Evolutionary conservation across 2,329 filamentous ascomycete species (phyloP).

Genomic region (Atkinsonella texensis): DNA sequence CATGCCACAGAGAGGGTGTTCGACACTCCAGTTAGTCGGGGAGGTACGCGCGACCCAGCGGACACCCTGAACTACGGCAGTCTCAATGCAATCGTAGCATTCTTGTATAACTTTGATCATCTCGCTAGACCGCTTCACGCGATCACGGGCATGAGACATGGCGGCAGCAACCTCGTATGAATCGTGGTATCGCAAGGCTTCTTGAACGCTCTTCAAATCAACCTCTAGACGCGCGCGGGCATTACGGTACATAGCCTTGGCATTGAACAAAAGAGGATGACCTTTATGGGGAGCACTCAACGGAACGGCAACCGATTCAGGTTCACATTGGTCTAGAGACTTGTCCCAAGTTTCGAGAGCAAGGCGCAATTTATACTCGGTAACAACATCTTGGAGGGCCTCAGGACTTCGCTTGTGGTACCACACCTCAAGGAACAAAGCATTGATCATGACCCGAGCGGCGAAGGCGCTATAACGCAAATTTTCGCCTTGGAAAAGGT

Average conservation of each 20-base stretch:
- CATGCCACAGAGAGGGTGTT: slow-evolving; percentile 91
- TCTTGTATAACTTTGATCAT: slow-evolving; percentile 99
- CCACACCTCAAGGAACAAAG: slow-evolving; percentile 96
- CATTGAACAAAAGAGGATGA: slow-evolving; percentile 94
- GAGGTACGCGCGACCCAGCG: slow-evolving; percentile 97
- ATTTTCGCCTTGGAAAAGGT: slow-evolving; percentile 85
- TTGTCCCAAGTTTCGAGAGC: slow-evolving; percentile 98
- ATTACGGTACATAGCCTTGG: slow-evolving; percentile 93
- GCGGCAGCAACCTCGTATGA: slow-evolving; percentile 93
- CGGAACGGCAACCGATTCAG: slow-evolving; percentile 77
- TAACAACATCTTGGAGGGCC: slow-evolving; percentile 90
- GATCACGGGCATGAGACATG: slow-evolving; percentile 89
- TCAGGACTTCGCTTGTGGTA: slow-evolving; percentile 98
- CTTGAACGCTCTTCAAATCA: slow-evolving; percentile 89
- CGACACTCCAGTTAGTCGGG: slow-evolving; percentile 97
- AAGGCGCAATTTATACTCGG: slow-evolving; percentile 92
- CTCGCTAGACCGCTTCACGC: slow-evolving; percentile 86
- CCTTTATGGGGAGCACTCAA: slow-evolving; percentile 91
- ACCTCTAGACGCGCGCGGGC: slow-evolving; percentile 86
- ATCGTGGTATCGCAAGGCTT: slow-evolving; percentile 92
- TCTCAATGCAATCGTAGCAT: slow-evolving; percentile 96
- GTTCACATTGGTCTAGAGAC: slow-evolving; percentile 85
- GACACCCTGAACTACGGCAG: slow-evolving; percentile 84
- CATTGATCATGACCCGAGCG: slow-evolving; percentile 97
- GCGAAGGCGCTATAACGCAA: slow-evolving; percentile 93